Evolutionary conservation across 306 rosid genomes (phyloP), one percentile per base, ranked within the genome.

Genomic region (Quercus dentata): DNA sequence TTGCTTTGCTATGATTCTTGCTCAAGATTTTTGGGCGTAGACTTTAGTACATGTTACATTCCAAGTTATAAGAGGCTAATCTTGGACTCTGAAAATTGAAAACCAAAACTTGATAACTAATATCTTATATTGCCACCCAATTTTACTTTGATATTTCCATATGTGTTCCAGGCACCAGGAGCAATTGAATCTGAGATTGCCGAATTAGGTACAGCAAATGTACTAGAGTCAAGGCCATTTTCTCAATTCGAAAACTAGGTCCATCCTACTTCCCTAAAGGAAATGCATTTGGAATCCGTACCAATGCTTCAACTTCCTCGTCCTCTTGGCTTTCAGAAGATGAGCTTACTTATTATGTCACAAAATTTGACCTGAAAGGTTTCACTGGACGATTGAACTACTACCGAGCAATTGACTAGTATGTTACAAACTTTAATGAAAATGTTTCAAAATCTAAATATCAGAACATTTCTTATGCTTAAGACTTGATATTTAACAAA

Each of bases 251-350:
- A 0, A 20, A 23, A 18, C 31, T 75, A n/a, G 87, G 79, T 35
- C 86, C 91, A 10, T 84, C 82, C 31, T 80, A 81, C 54, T 10
- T 88, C 11, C 87, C 85, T 1, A 80, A 80, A 28, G 86, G 11
- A 41, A 49, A 64, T 6, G 85, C 68, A 55, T 63, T 49, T 6
- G 80, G 75, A 6, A 73, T 87, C 56, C 25, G 79, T 35, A 75
- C 80, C 0, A 14, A 82, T 17, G 56, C 74, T 10, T 61, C 78
- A 9, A 5, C 78, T 0, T n/a, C 27, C 15, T 79, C 80, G 27
- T 91, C 86, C 2, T 68, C 88, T 23, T 90, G 90, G 94, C 81
- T 90, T 73, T 56, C 84, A 21, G 68, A 87, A 74, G 79, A 84
- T 3, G 90, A 86, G 54, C 63, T 90, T 21, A 78, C 58, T 51